These are phyloP conservation scores for Beauveria asiatica DNA, from an alignment of 2,329 filamentous ascomycete genomes.

Conservation along the genomic window DNA sequence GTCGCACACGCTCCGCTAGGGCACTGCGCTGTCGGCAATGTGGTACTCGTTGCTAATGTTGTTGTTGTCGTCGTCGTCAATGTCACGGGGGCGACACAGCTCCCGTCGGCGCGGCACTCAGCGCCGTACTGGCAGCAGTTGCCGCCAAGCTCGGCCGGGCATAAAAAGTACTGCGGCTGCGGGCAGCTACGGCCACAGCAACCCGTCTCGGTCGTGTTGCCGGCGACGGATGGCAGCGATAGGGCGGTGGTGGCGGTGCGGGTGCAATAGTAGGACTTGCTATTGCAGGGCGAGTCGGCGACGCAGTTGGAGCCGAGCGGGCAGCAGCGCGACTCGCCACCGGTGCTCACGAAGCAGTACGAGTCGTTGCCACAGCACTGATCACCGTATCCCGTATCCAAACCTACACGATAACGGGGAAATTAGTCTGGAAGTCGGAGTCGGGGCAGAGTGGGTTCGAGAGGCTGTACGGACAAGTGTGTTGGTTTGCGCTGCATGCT, in stretches of 20 bases:
- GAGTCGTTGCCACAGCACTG: slow-evolving; percentile 34
- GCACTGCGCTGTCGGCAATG: not conserved
- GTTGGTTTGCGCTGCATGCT: not conserved
- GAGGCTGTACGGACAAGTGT: not conserved
- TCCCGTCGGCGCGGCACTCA: slow-evolving; percentile 29
- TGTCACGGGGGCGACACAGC: slow-evolving; percentile 27
- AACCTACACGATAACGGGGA: slow-evolving; percentile 22
- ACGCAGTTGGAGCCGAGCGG: slow-evolving; percentile 33
- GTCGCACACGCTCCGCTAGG: not conserved
- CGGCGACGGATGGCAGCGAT: not conserved
- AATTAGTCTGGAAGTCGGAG: not conserved
- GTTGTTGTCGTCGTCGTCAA: slow-evolving; percentile 13
- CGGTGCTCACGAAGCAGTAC: slow-evolving; percentile 37
- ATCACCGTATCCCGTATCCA: slow-evolving; percentile 30
- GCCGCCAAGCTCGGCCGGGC: slow-evolving; percentile 34
- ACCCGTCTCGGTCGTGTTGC: slow-evolving; percentile 16
- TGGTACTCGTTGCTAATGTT: not conserved
- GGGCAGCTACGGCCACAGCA: slow-evolving; percentile 35
- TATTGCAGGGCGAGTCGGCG: slow-evolving; percentile 27
- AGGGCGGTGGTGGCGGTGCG: slow-evolving; percentile 20
- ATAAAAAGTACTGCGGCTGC: slow-evolving; percentile 34
- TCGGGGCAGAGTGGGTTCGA: not conserved
- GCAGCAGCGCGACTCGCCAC: slow-evolving; percentile 31
- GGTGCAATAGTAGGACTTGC: slow-evolving; percentile 26
- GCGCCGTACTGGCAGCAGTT: slow-evolving; percentile 41